A percentile compares a stretch with the other conserved stretches of the same genome.
phyloP scores from a whole-genome alignment of 2,329 filamentous ascomycete species.

The Elsinoe perseae region DNA sequence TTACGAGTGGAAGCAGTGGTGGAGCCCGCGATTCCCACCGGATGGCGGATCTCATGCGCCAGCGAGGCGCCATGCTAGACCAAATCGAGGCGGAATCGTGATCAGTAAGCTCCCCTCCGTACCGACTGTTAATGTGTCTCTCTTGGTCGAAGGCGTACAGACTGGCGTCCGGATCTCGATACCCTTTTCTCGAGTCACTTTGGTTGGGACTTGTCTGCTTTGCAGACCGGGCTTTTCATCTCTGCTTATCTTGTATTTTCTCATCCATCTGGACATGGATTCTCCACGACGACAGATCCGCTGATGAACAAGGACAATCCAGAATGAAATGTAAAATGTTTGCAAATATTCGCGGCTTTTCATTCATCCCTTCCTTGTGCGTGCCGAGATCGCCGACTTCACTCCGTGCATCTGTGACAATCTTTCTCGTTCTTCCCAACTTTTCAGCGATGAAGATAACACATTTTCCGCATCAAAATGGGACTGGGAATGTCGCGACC shows the following conservation, averaged over 20 bases:
- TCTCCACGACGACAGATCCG: neutral
- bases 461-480: neutral
- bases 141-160: neutral
- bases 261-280: neutral
- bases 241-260: neutral
- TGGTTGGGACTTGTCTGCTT: neutral
- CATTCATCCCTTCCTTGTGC: constrained; percentile 1
- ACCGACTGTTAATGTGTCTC: neutral
- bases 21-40: neutral
- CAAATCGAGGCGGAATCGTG: constrained; percentile 13
- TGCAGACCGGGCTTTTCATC: neutral
- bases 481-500: too few species aligned
- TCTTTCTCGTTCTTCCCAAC: neutral
- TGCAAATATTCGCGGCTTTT: neutral
- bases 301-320: neutral
- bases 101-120: neutral
- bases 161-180: neutral
- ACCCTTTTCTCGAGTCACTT: neutral
- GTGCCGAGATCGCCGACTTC: constrained; percentile 8
- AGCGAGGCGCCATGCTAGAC: constrained; percentile 6
- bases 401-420: neutral
- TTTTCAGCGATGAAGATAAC: neutral
- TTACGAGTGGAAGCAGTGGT: neutral
- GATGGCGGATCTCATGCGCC: constrained; percentile 1
- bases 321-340: constrained; percentile 1